Evolutionary conservation across 2,329 filamentous ascomycete genomes (phyloP), one percentile per base, ranked within the genome.

Genomic region (Nigrospora sphaerica): DNA sequence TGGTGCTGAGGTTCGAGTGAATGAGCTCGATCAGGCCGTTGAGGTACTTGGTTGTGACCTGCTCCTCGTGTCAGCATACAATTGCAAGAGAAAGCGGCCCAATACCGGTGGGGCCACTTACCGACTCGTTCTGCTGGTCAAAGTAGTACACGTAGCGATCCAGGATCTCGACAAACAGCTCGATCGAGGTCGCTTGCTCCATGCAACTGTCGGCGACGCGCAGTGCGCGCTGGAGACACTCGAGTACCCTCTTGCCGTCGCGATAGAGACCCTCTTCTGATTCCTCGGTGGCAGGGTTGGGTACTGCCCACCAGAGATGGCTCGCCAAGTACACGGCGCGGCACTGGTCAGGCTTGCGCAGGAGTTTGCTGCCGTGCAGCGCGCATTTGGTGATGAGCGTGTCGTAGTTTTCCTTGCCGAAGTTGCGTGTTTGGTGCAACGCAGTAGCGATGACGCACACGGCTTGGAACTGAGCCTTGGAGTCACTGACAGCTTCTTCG

Each of bases 101-200:
- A 9, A 6, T 28, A 9, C 2, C 6, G 7, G 23, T n/a, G 34
- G n/a, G 16, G 28, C 7, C 2, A 61, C 76, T 61, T 64, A 80
- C 93, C 54, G 91, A 91, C 70, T 98, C 93, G 67, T 98, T 98
- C 63, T 95, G 89, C 66, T 98, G 92, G 67, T 98, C 93, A 71
- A 96, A 98, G 72, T 97, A 98, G 68, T 98, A 98, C 45, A 97
- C 91, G 64, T 98, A 98, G 66, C 93, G 83, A 66, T 98, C 96
- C 46, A 98, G 73, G 52, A 98, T 98, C 70, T 98, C 93, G 47
- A 98, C 92, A 68, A 98, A 98, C 42, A 98, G 78, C 69, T 98
- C 95, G 40, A 98, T 93, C 3, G 90, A 96, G 4, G 96, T 90
- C 7, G 90, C 89, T 9, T 91, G 93, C 67, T 98, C 95, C 93